A percentile compares a stretch with the other conserved stretches of the same genome.
These are phyloP conservation scores for Calonectria honghensis DNA, from an alignment of 2,329 filamentous ascomycete species.

Conservation along the genomic window DNA sequence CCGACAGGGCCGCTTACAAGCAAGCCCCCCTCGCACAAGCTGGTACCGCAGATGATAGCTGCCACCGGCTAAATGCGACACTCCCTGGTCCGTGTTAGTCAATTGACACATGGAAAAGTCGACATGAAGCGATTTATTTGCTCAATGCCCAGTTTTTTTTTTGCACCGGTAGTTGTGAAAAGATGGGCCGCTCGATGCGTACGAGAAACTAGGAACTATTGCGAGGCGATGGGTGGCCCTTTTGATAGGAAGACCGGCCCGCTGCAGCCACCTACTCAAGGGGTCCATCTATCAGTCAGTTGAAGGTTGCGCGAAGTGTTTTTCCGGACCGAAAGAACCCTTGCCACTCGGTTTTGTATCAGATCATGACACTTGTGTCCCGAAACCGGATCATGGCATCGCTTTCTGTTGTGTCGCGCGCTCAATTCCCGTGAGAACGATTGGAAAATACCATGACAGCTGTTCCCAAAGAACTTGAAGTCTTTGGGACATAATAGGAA, in stretches of 20 bases:
- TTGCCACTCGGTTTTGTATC: neutral
- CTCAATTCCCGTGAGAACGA: neutral
- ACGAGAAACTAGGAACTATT: neutral
- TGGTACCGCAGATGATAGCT: slow-evolving; percentile 12
- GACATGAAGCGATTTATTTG: slow-evolving; percentile 6
- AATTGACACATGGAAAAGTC: neutral
- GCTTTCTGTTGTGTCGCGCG: neutral
- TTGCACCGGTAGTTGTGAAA: neutral
- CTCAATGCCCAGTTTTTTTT: neutral
- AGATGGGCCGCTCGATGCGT: neutral
- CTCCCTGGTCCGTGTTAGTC: neutral
- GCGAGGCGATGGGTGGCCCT: neutral
- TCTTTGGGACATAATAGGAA: neutral
- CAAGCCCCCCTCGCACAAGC: neutral
- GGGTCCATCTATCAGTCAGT: neutral
- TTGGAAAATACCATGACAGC: neutral
- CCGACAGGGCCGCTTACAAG: slow-evolving; percentile 38
- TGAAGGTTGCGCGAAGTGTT: neutral
- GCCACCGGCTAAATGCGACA: slow-evolving; percentile 25
- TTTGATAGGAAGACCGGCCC: neutral
- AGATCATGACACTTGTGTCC: neutral
- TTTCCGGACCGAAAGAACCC: neutral
- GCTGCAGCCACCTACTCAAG: neutral
- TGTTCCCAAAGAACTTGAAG: neutral
- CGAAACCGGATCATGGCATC: slow-evolving; percentile 2